Base-by-base conservation (phyloP, 257 asterid genomes). In the Nemophila menziesii region DNA sequence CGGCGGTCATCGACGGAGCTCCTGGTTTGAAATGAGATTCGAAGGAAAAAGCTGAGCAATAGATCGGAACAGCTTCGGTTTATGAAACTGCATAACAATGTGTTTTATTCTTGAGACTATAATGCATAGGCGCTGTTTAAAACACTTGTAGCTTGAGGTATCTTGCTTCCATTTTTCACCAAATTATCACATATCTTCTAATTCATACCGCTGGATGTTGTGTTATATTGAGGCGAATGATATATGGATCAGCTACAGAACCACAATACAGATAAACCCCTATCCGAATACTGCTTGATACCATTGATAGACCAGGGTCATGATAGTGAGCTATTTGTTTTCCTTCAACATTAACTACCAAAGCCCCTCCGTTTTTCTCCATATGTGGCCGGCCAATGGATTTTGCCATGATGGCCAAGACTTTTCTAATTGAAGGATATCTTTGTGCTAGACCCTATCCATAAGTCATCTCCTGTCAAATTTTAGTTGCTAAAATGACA, bases 271-370 rank as follows among this genome's bases (percentile, higher is more conserved):
- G 43, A 57, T 80, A 57, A 33, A 78, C 69, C 34, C 80, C 80
- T 26, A 89, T 76, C 66, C 74, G 80, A 27, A 56, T 57, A 22
- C 73, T 75, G 3, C 67, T 69, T 0, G 98, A 42, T 17, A 49
- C 14, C 13, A 48, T 3, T 8, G 51, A 36, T 39, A 58, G 19
- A 5, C 34, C 49, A 0, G 0, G 47, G 39, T 89, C 95, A 11
- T 55, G 46, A 23, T 84, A 89, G 18, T 68, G 78, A 39, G 74
- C 86, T 0, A 15, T 29, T 1, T 93, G 80, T 23, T 72, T 80
- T 20, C 97, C 97, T 21, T 75, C 77, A 70, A 77, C 62, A 70
- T 87, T 86, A 29, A 80, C 81, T 2, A 69, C 75, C 9, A 78
- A 8, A 13, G 49, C 74, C 43, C 95, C 95, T 12, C 61, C 86